A percentile compares a stretch with the other conserved stretches of the same genome.
Conservation (phyloP, 345 rosid species). For the Euclidium syriacum region DNA sequence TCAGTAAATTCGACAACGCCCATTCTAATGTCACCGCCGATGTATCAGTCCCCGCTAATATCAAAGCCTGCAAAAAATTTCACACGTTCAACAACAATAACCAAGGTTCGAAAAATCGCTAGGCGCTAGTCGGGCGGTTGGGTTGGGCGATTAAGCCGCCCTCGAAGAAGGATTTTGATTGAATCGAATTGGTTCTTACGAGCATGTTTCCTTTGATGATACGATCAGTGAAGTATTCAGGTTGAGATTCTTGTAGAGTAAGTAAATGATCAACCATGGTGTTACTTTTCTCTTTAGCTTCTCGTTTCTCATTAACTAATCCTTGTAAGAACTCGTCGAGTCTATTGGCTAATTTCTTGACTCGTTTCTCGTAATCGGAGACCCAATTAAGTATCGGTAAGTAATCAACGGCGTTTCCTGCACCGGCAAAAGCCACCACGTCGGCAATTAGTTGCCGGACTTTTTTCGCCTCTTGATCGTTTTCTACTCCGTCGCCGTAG, state of each 20-base stretch:
- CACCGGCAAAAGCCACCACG: constrained; percentile 8
- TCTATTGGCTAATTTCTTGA: constrained; percentile 12
- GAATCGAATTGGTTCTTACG: constrained; percentile 20
- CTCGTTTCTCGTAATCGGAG: constrained; percentile 29
- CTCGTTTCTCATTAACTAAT: constrained; percentile 43
- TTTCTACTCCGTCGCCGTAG: constrained; percentile 39
- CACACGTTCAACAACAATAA: too few relatives aligned
- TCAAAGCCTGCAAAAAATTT: constrained; percentile 33
- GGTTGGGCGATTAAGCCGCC: too few relatives aligned
- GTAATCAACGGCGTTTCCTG: constrained; percentile 39
- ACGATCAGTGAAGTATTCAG: constrained; percentile 41
- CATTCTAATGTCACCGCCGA: constrained; percentile 42
- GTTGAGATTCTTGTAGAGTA: constrained; percentile 44
- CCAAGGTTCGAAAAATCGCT: too few relatives aligned
- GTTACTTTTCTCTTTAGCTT: constrained; percentile 12
- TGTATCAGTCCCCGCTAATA: constrained; percentile 45
- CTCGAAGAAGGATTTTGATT: too few relatives aligned
- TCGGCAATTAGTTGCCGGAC: constrained; percentile 39
- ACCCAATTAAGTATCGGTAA: constrained; percentile 42
- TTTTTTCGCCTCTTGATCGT: constrained; percentile 30
- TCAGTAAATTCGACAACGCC: constrained; percentile 41
- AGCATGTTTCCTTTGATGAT: constrained; percentile 47
- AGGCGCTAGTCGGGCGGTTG: too few relatives aligned
- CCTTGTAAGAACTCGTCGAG: constrained; percentile 45
- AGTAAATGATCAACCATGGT: constrained; percentile 53